A percentile compares a stretch with the other conserved stretches of the same genome.
Conservation (phyloP, 2,329 filamentous ascomycete genomes). For the Trichoderma polysporum region DNA sequence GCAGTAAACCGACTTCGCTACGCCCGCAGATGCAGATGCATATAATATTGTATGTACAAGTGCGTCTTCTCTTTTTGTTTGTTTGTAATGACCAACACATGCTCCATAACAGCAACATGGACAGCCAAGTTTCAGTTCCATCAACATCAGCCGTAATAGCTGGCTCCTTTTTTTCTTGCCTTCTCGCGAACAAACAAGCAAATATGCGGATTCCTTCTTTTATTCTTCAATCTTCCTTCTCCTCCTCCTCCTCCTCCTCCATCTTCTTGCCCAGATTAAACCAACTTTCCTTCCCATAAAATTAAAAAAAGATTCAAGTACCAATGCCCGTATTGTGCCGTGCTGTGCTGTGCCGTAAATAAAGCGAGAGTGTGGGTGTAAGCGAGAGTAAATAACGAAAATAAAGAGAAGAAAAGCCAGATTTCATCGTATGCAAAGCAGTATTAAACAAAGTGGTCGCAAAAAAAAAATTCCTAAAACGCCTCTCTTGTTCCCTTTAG, state of each 20-base stretch:
- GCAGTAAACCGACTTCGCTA: conserved; percentile 3
- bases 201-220: not conserved
- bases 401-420: not conserved
- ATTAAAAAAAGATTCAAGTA: not conserved
- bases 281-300: not conserved
- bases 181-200: not conserved
- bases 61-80: not conserved
- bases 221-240: not conserved
- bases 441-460: conserved; percentile 18
- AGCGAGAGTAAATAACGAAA: not conserved
- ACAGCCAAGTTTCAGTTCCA: not conserved
- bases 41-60: conserved; percentile 15
- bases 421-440: conserved; percentile 20
- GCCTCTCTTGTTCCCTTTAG: conserved; percentile 8
- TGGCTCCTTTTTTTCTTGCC: not conserved
- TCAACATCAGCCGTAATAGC: not conserved
- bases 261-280: not conserved
- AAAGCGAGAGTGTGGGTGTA: not conserved
- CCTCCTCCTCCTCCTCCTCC: too few relatives aligned
- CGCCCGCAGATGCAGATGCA: conserved; percentile 11
- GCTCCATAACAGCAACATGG: not conserved
- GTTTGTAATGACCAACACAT: not conserved
- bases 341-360: conserved; percentile 1
- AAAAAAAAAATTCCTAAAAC: conserved; percentile 11
- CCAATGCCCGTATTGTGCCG: not conserved